Base-by-base conservation (phyloP, 1,284 basidiomycete genomes). In the Mycena sp. region DNA sequence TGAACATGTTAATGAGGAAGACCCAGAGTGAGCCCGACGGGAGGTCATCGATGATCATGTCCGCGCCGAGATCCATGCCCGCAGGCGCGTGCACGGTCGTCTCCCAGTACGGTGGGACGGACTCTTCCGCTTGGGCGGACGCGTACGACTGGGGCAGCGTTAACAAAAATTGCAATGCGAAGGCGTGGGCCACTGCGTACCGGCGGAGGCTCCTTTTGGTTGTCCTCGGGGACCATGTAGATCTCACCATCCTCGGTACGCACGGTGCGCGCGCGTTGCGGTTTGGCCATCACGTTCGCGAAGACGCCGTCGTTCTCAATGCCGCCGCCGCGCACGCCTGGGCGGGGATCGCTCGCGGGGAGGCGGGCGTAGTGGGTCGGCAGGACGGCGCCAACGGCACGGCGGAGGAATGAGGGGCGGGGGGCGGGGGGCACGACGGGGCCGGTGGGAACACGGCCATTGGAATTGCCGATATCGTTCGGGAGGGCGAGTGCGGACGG, bases 91-190 rank as follows among this genome's bases (percentile, higher is more conserved):
- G 92, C 16, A 98, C 89, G 0, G 95, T 96, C 2, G 94, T 98
- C 76, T 99, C 97, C 94, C 96, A 99, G 78, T 99, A 99, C 0
- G 95, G 88, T 0, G 97, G 98, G 0, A 94, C 96, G 0, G 94
- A 87, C 74, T 99, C 97, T 10, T 58, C 57, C 12, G 91, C 88
- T 25, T 67, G 65, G 1, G 97, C 97, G 23, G 90, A 85, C 41
- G 89, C 86, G 75, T 99, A 99, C 0, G 95, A 90, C 87, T 96
- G 72, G 6, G 67, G 60, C 35, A 23, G 2, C 49, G 55, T 67
- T 37, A 65, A 52, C 32, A 46, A 26, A 19, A 21, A 19, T 23
- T 51, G 16, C 6, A 12, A 17, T 10, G 9, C 28, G 57, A 35
- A 40, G 37, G 6, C 17, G 57, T 43, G 61, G 29, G 35, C 10